A percentile compares a stretch with the other conserved stretches of the same genome.
Conservation (phyloP, 768 basidiomycete species). For the Mycena indigotica region DNA sequence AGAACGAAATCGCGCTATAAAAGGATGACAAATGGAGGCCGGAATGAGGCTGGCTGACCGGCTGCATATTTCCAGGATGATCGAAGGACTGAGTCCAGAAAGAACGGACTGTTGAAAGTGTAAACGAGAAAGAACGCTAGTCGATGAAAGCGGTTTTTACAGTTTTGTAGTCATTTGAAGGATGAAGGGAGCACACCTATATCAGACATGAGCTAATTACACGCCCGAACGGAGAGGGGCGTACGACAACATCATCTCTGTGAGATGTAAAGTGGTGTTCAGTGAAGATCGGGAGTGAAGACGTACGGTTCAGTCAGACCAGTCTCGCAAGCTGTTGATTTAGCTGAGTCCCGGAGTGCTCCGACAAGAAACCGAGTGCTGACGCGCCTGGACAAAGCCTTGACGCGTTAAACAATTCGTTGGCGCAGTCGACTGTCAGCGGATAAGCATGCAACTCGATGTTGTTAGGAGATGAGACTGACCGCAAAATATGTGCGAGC, state of each 20-base stretch:
- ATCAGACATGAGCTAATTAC: conserved; percentile 7
- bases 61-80: conserved; percentile 79
- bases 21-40: not conserved
- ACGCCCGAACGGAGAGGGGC: too few relatives aligned
- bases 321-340: conserved; percentile 72
- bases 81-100: conserved; percentile 75
- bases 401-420: conserved; percentile 76
- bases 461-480: conserved; percentile 23
- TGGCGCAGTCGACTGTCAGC: conserved; percentile 75
- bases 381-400: conserved; percentile 74
- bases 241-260: conserved; percentile 67
- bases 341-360: not conserved
- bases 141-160: not conserved
- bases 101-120: conserved; percentile 66
- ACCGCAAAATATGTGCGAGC: conserved; percentile 89
- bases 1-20: conserved; percentile 78
- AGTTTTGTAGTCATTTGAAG: conserved; percentile 78
- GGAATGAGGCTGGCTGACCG: conserved; percentile 45
- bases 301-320: conserved; percentile 76
- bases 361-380: not conserved
- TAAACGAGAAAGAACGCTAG: conserved; percentile 9
- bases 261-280: conserved; percentile 3
- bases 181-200: conserved; percentile 80
- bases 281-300: not conserved
- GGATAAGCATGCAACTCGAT: not conserved